These are phyloP conservation scores for Chlamydomonas reinhardtii DNA, from an alignment of 163 green algal genomes.

Conservation along the genomic window DNA sequence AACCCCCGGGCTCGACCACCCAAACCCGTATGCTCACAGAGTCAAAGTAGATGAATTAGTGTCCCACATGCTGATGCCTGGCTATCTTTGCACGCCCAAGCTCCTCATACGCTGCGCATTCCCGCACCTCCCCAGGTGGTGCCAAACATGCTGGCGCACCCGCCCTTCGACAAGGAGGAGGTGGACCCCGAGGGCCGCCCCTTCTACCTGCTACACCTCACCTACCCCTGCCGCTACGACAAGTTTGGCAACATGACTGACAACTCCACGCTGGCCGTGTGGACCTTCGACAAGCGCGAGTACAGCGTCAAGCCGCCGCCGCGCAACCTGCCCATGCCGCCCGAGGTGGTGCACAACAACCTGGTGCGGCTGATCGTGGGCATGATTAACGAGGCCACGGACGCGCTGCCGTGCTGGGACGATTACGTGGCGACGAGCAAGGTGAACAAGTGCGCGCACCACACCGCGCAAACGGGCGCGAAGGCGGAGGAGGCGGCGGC, in stretches of 20 bases:
- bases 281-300: slow-evolving; percentile 92
- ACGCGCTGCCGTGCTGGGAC: slow-evolving; percentile 88
- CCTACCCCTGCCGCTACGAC: slow-evolving; percentile 74
- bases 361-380: slow-evolving; percentile 82
- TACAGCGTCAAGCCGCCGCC: slow-evolving; percentile 76
- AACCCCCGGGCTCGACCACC: too few relatives aligned
- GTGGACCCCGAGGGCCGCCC: slow-evolving; percentile 51
- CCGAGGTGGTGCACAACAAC: slow-evolving; percentile 81
- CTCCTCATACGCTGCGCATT: too few relatives aligned
- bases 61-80: too few relatives aligned
- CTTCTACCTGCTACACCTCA: slow-evolving; percentile 95
- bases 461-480: not conserved
- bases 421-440: slow-evolving; percentile 75
- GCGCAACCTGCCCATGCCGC: slow-evolving; percentile 74
- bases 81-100: too few relatives aligned
- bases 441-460: slow-evolving; percentile 24
- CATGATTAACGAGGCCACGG: slow-evolving; percentile 88
- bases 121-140: too few relatives aligned
- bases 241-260: slow-evolving; percentile 48
- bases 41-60: too few relatives aligned
- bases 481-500: not conserved
- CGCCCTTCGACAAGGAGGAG: slow-evolving; percentile 72
- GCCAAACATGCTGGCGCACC: slow-evolving; percentile 80
- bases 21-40: too few relatives aligned
- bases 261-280: slow-evolving; percentile 64